A percentile compares a stretch with the other conserved stretches of the same genome.
phyloP scores from a whole-genome alignment of 164 flowering plant genomes.

The Vitis rotundifolia region DNA sequence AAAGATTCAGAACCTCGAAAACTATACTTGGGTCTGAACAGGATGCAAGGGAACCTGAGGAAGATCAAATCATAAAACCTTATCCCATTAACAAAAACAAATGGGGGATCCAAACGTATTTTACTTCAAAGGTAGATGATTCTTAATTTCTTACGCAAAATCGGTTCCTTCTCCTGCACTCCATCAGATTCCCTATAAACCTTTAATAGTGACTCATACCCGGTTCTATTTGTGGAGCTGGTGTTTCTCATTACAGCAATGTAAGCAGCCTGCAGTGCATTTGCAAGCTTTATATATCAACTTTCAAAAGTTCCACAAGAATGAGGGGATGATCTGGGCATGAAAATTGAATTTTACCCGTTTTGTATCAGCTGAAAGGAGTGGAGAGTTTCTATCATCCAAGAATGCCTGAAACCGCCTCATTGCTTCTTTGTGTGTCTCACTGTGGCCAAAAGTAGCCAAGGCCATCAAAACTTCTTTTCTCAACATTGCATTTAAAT shows the following conservation, averaged over 20 bases:
- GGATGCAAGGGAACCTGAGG: conserved; percentile 29
- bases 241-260: conserved; percentile 29
- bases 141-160: conserved; percentile 7
- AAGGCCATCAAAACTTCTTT: conserved; percentile 34
- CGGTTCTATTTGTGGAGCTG: conserved; percentile 16
- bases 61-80: neutral
- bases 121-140: neutral
- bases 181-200: conserved; percentile 26
- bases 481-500: conserved; percentile 27
- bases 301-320: neutral
- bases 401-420: conserved; percentile 30
- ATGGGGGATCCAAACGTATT: neutral
- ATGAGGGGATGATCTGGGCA: neutral
- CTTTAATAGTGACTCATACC: conserved; percentile 24
- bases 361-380: conserved; percentile 28
- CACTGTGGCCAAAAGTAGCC: conserved; percentile 30
- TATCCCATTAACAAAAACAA: neutral
- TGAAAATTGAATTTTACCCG: conserved; percentile 12
- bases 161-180: conserved; percentile 29
- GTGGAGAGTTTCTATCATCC: conserved; percentile 23
- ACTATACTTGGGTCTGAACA: conserved; percentile 30
- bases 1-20: conserved; percentile 24
- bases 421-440: conserved; percentile 31
- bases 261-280: conserved; percentile 31
- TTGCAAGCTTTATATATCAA: neutral